Evolutionary conservation across 2,329 filamentous ascomycete species (phyloP).

Genomic region (Pseudogymnoascus sp.): DNA sequence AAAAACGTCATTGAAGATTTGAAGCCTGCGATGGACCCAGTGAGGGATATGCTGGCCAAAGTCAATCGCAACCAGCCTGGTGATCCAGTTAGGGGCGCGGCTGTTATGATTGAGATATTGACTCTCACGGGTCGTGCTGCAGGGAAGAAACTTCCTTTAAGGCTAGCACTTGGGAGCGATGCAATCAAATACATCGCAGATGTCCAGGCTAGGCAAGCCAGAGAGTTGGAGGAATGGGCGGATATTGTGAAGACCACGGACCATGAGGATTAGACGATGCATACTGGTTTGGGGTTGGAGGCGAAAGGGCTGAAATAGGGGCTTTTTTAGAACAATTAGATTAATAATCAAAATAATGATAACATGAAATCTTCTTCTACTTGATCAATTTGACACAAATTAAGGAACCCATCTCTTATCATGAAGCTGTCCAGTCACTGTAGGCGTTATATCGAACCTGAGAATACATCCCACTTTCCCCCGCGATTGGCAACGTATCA

Average conservation of each 20-base stretch:
- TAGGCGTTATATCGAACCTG: no score
- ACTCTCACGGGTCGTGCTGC: constrained; percentile 26
- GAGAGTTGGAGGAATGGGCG: constrained; percentile 16
- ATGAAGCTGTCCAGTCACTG: not conserved
- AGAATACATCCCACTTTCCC: not conserved
- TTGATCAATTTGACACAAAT: not conserved
- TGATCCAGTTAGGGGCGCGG: constrained; percentile 31
- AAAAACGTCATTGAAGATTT: constrained; percentile 11
- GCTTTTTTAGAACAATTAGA: not conserved
- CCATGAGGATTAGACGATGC: constrained; percentile 2
- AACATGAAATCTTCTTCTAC: not conserved
- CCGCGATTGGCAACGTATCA: not conserved
- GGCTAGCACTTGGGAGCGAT: constrained; percentile 31
- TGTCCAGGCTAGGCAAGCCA: constrained; percentile 18
- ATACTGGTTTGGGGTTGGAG: not conserved
- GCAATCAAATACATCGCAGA: constrained; percentile 24
- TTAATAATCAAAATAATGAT: not conserved
- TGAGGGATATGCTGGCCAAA: constrained; percentile 18
- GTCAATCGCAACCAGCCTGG: constrained; percentile 31
- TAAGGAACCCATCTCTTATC: not conserved
- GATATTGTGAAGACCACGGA: constrained; percentile 18
- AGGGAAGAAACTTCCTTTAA: constrained; percentile 25
- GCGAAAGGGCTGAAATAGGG: not conserved
- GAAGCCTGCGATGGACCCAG: not conserved
- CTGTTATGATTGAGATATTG: constrained; percentile 32